Base-by-base conservation (phyloP, 2,329 filamentous ascomycete genomes). In the Penicillium digitatum region DNA sequence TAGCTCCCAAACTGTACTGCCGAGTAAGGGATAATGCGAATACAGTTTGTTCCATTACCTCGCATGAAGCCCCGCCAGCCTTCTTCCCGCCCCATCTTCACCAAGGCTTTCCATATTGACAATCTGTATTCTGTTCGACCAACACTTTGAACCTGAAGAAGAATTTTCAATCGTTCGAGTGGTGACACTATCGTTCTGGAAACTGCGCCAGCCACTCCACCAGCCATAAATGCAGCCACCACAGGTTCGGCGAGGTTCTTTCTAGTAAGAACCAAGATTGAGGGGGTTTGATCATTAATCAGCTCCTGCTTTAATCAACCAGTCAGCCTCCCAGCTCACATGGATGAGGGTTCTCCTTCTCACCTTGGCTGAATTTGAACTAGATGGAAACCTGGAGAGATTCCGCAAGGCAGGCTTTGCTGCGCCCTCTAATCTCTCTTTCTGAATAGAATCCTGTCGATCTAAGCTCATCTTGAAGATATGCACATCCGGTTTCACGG, bases 1-100 rank as follows among this genome's bases (percentile, higher is more conserved):
- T 97, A 99, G 70, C 91, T 95, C 64, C 93, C 93, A 74, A 99
- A 99, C 70, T 99, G 94, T 38, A 97, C 94, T 11, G 94, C 94
- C 47, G 93, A 97, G 74, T 99, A 99, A 5, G 94, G 94, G 49
- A 99, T 90, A 63, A 99, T 99, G 59, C 94, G 89, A 67, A 99
- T 90, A 80, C 94, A 99, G 74, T 99, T 99, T 58, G 92, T 96
- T 60, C 94, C 94, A 72, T 99, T 99, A 49, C 94, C 94, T 63
- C 91, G 86, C 92, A 99, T 95, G 75, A 97, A 95, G 0, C 94
- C 94, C 72, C 86, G 86, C 90, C 92, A 97, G 52, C 94, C 94
- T 75, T 99, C 94, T 72, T 99, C 94, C 65, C 81, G 86, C 87
- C 93, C 96, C 88, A 99, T 99, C 76, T 99, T 99, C 56, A 78